These are phyloP conservation scores for Maudiozyma serrabonitensis DNA, from an alignment of 805 yeast species.

Conservation along the genomic window DNA sequence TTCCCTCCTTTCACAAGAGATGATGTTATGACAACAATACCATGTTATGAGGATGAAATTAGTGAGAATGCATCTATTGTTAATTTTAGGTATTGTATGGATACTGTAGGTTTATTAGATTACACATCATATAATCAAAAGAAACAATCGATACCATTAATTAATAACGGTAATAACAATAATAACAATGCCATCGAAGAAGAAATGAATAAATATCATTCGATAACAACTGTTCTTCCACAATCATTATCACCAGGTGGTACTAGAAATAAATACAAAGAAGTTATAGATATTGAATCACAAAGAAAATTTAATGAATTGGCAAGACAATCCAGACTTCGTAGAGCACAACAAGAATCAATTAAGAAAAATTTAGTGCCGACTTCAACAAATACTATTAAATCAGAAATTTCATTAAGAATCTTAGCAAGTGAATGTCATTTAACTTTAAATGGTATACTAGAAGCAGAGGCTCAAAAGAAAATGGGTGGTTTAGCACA, in stretches of 20 bases:
- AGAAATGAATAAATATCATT: constrained; percentile 1
- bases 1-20: constrained; percentile 68
- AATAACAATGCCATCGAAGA: background rate
- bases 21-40: constrained; percentile 37
- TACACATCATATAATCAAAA: background rate
- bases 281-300: constrained; percentile 38
- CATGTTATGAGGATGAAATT: constrained; percentile 50
- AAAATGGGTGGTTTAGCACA: constrained; percentile 32
- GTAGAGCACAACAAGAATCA: constrained; percentile 28
- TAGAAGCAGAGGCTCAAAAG: constrained; percentile 37
- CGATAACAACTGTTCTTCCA: constrained; percentile 52
- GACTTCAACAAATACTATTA: constrained; percentile 29
- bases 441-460: constrained; percentile 36
- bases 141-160: constrained; percentile 1
- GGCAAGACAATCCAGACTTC: constrained; percentile 28
- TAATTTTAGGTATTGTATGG: constrained; percentile 59
- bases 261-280: constrained; percentile 78
- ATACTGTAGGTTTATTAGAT: constrained; percentile 44
- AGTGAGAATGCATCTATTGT: constrained; percentile 51
- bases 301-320: constrained; percentile 27
- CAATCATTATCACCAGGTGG: constrained; percentile 88
- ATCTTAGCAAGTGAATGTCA: constrained; percentile 38
- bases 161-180: constrained; percentile 1
- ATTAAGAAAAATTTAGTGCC: constrained; percentile 24
- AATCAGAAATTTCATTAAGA: constrained; percentile 31